Conservation (phyloP, 2,329 filamentous ascomycete species). For the Exserohilum turcica region DNA sequence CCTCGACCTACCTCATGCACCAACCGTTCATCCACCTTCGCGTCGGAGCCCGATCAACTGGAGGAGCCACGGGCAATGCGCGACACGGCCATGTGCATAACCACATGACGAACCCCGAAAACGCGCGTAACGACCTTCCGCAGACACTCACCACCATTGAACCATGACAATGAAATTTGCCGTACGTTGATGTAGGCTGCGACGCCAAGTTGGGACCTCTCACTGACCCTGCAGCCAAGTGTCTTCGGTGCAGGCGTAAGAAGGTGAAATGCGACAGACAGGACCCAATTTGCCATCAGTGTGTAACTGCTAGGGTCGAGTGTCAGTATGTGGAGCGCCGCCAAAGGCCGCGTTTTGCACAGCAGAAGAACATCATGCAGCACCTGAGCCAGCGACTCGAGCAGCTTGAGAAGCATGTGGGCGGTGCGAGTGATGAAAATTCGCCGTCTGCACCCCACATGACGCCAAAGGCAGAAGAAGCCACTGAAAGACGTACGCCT, state of each 20-base stretch:
- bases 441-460: slow-evolving; percentile 7
- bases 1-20: not conserved
- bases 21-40: not conserved
- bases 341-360: slow-evolving; percentile 30
- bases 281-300: slow-evolving; percentile 34
- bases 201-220: not conserved
- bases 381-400: slow-evolving; percentile 32
- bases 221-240: slow-evolving; percentile 15
- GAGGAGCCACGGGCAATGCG: not conserved
- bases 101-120: not conserved
- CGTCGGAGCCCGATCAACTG: not conserved
- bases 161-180: slow-evolving; percentile 20
- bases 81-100: not conserved
- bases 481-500: slow-evolving; percentile 1
- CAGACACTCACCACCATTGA: not conserved
- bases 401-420: slow-evolving; percentile 33
- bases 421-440: not conserved
- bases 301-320: slow-evolving; percentile 27
- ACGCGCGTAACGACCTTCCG: not conserved
- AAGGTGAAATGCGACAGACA: slow-evolving; percentile 40
- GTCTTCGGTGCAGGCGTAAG: slow-evolving; percentile 28
- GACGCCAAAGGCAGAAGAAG: slow-evolving; percentile 1
- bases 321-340: slow-evolving; percentile 38
- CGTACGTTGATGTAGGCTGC: slow-evolving; percentile 12
- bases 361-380: slow-evolving; percentile 27